Evolutionary conservation across 2,329 filamentous ascomycete genomes (phyloP).

Genomic region (Nannizziopsis arthrosporioides): DNA sequence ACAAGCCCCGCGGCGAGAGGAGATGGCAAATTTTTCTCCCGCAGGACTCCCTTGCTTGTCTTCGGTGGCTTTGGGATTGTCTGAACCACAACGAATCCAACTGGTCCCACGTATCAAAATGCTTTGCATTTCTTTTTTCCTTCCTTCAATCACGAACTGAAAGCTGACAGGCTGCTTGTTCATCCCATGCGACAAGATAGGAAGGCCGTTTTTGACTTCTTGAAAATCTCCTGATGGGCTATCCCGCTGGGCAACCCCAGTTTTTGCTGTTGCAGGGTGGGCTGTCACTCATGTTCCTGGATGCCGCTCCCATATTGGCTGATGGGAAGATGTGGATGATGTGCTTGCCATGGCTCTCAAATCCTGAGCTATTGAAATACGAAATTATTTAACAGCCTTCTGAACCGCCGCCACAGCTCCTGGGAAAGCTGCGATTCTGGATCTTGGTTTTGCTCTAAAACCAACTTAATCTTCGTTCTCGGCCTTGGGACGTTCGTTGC

Average conservation of each 20-base stretch:
- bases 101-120: slow-evolving; percentile 9
- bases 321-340: not conserved
- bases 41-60: not conserved
- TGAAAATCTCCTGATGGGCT: not conserved
- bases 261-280: no score
- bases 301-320: not conserved
- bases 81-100: not conserved
- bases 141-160: no score
- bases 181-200: no score
- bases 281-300: not conserved
- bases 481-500: slow-evolving; percentile 2
- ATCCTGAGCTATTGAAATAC: no score
- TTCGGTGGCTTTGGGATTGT: slow-evolving; percentile 2
- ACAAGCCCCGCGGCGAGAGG: no score
- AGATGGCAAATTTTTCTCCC: no score
- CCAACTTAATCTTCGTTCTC: not conserved
- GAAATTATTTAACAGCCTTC: no score
- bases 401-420: no score
- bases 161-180: no score
- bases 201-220: no score
- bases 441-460: not conserved
- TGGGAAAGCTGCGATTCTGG: no score
- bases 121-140: not conserved
- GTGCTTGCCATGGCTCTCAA: not conserved
- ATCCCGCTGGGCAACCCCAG: no score